phyloP scores from a whole-genome alignment of 1,139 yeast genomes.

The Kodamaea arcana region DNA sequence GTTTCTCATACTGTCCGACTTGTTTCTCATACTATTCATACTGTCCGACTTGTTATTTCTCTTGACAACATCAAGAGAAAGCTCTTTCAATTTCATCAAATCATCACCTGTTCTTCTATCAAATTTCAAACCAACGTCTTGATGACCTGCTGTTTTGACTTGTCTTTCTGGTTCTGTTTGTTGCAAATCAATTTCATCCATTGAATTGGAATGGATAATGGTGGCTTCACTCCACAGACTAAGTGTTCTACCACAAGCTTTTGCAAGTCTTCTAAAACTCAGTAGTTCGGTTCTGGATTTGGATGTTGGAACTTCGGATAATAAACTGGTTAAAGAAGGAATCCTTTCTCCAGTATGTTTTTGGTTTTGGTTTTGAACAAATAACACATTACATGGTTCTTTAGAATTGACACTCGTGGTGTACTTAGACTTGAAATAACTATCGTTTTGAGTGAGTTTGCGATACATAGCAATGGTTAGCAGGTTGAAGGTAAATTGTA shows the following conservation, averaged over 20 bases:
- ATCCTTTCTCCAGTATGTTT: neutral
- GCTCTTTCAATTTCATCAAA: neutral
- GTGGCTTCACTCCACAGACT: conserved; percentile 1
- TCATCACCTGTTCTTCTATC: conserved; percentile 1
- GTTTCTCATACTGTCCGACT: neutral
- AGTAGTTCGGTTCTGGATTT: conserved; percentile 3
- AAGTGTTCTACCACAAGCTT: conserved; percentile 2
- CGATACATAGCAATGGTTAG: conserved; percentile 5
- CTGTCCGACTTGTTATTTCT: neutral
- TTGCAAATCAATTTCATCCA: neutral
- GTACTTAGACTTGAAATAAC: neutral
- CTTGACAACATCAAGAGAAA: neutral
- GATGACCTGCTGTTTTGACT: neutral
- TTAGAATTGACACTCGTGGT: neutral
- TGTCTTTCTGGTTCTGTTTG: neutral
- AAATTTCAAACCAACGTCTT: conserved; percentile 1
- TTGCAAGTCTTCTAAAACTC: conserved; percentile 7
- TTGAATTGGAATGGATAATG: neutral
- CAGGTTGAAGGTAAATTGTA: too few relatives aligned
- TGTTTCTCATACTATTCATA: neutral
- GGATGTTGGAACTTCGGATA: conserved; percentile 2
- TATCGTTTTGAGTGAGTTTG: conserved; percentile 1
- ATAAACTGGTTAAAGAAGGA: conserved; percentile 4
- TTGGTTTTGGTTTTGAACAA: neutral
- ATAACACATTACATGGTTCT: neutral